Evolutionary conservation across 495 filamentous ascomycete genomes (phyloP).

Genomic region (Neurospora discreta): DNA sequence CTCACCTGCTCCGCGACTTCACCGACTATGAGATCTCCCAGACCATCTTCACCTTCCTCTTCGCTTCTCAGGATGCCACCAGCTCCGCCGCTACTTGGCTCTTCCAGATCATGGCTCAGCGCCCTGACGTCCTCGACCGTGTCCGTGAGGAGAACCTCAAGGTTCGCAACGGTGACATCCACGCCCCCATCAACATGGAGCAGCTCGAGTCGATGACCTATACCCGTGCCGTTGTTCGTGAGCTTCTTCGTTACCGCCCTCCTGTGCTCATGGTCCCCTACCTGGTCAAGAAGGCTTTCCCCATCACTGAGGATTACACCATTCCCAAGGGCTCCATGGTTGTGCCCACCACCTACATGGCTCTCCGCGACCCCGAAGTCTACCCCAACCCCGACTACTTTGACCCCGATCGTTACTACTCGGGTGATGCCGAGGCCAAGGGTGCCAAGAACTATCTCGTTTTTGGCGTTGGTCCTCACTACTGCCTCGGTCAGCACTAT

Average conservation of each 20-base stretch:
- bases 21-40: constrained; percentile 86
- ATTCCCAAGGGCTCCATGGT: constrained; percentile 92
- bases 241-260: constrained; percentile 88
- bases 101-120: constrained; percentile 89
- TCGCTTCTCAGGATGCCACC: constrained; percentile 95
- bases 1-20: constrained; percentile 73
- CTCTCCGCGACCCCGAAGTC: constrained; percentile 86
- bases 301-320: constrained; percentile 78
- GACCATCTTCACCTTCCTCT: constrained; percentile 95
- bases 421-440: constrained; percentile 73
- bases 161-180: constrained; percentile 64
- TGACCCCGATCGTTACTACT: constrained; percentile 87
- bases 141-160: constrained; percentile 85
- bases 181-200: constrained; percentile 63
- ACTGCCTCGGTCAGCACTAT: constrained; percentile 92
- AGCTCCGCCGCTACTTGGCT: constrained; percentile 88
- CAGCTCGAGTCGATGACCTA: constrained; percentile 80
- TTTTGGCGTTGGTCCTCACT: constrained; percentile 93
- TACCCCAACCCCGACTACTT: constrained; percentile 84
- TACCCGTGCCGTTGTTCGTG: constrained; percentile 86
- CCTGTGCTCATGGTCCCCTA: constrained; percentile 98
- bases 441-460: constrained; percentile 95
- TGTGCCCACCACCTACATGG: constrained; percentile 79
- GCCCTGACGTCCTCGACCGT: constrained; percentile 80
- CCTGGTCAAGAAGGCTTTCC: constrained; percentile 89